Evolutionary conservation across 75 land plant species (phyloP).

Genomic region (Chamaecyparis obtusa): DNA sequence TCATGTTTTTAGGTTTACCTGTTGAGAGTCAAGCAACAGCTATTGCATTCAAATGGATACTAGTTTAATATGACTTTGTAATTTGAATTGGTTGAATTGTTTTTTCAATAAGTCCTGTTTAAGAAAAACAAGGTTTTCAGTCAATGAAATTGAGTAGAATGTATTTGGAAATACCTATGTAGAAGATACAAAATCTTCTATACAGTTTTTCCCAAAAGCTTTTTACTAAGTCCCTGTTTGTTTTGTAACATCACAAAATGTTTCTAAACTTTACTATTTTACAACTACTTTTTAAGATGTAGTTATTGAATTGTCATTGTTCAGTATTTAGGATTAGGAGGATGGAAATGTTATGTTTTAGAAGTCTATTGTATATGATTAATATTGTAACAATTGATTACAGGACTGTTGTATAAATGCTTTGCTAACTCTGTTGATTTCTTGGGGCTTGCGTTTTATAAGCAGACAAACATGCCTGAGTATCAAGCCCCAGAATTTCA

Average conservation of each 20-base stretch:
- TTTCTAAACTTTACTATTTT: background rate
- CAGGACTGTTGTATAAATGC: background rate
- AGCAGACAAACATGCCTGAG: conserved; percentile 89
- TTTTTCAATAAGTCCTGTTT: background rate
- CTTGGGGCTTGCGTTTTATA: conserved; percentile 5
- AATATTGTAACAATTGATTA: background rate
- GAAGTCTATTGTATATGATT: background rate
- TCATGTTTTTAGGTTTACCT: background rate
- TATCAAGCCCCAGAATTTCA: conserved; percentile 85
- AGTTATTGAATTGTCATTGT: background rate
- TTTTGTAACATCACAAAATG: background rate
- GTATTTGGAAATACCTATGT: background rate
- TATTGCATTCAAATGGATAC: background rate
- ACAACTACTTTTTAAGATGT: background rate
- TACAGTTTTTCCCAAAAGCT: background rate
- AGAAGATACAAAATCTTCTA: background rate
- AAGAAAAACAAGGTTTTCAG: background rate
- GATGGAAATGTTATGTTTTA: background rate
- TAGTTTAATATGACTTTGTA: background rate
- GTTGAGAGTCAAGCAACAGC: background rate
- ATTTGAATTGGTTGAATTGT: background rate
- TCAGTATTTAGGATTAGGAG: background rate
- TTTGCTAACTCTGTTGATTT: background rate
- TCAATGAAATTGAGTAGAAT: background rate
- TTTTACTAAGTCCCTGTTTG: background rate